Conservation (phyloP, 768 basidiomycete species). For the Podaxis sp. region DNA sequence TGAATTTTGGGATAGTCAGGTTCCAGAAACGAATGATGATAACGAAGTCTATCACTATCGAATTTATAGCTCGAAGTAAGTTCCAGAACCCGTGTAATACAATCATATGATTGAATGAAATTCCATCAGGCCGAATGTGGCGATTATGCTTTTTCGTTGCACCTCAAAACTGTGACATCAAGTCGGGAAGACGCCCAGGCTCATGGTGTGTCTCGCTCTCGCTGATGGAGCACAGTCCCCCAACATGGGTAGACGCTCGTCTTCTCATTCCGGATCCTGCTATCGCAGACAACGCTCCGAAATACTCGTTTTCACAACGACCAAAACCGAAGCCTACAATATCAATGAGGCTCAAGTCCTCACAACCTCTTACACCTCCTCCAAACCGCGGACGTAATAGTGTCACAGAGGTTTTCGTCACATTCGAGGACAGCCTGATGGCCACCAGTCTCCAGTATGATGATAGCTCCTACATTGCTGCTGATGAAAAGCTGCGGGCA, state of each 20-base stretch:
- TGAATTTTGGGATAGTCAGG: slow-evolving; percentile 43
- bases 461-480: slow-evolving; percentile 42
- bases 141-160: slow-evolving; percentile 38
- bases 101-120: neutral
- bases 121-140: slow-evolving; percentile 51
- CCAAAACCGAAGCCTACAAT: slow-evolving; percentile 29
- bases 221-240: slow-evolving; percentile 51
- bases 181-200: slow-evolving; percentile 23
- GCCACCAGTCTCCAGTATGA: slow-evolving; percentile 45
- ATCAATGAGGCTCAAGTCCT: slow-evolving; percentile 32
- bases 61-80: slow-evolving; percentile 60
- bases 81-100: neutral
- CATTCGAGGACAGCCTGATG: slow-evolving; percentile 23
- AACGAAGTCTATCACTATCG: slow-evolving; percentile 45
- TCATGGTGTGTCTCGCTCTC: slow-evolving; percentile 48
- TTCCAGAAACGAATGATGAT: slow-evolving; percentile 75
- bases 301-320: slow-evolving; percentile 6
- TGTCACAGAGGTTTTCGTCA: neutral
- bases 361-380: slow-evolving; percentile 23
- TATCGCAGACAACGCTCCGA: neutral
- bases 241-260: slow-evolving; percentile 52
- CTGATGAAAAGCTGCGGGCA: slow-evolving; percentile 39
- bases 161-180: slow-evolving; percentile 9
- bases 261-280: slow-evolving; percentile 38
- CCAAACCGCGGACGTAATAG: slow-evolving; percentile 9